Percentiles rank a stretch among this genome's conserved stretches.
These are phyloP conservation scores for Gynostemma pentaphyllum DNA, from an alignment of 306 rosid species.

Conservation along the genomic window DNA sequence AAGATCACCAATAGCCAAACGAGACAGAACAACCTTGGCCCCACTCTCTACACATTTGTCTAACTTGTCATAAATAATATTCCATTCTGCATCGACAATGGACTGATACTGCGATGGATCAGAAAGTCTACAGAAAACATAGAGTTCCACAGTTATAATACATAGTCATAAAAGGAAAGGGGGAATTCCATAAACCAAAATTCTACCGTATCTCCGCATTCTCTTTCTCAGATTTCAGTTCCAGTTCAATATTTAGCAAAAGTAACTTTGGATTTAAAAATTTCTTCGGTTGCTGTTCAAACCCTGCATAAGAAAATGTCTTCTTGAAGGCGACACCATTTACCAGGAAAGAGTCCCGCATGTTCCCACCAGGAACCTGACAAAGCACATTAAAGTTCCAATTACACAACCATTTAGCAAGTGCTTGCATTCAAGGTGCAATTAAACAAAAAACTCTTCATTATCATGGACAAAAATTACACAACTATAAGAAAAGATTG, in stretches of 20 bases:
- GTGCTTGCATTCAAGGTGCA: slow-evolving; percentile 1
- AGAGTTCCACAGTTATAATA: slow-evolving; percentile 2
- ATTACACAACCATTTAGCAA: slow-evolving; percentile 1
- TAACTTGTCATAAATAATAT: slow-evolving; percentile 91
- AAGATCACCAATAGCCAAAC: slow-evolving; percentile 94
- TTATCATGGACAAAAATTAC: not conserved
- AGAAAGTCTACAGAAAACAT: slow-evolving; percentile 49
- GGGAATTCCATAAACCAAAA: not conserved
- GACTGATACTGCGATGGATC: slow-evolving; percentile 97
- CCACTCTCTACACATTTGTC: slow-evolving; percentile 92
- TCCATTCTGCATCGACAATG: slow-evolving; percentile 99
- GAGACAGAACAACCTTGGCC: slow-evolving; percentile 93
- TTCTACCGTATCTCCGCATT: slow-evolving; percentile 93
- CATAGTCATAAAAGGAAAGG: not conserved
- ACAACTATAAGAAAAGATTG: not conserved
- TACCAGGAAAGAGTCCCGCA: slow-evolving; percentile 92
- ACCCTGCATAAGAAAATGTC: slow-evolving; percentile 98
- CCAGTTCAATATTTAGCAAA: slow-evolving; percentile 77
- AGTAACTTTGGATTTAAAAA: slow-evolving; percentile 68
- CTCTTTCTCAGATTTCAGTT: slow-evolving; percentile 98
- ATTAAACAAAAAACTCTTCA: not conserved
- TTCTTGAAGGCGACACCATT: slow-evolving; percentile 97
- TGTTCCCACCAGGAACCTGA: slow-evolving; percentile 97
- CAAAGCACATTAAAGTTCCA: slow-evolving; percentile 14
- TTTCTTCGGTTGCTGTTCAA: slow-evolving; percentile 98